A percentile compares a stretch with the other conserved stretches of the same genome.
Evolutionary conservation across 805 yeast species (phyloP).

Genomic region (Lachancea sp.): DNA sequence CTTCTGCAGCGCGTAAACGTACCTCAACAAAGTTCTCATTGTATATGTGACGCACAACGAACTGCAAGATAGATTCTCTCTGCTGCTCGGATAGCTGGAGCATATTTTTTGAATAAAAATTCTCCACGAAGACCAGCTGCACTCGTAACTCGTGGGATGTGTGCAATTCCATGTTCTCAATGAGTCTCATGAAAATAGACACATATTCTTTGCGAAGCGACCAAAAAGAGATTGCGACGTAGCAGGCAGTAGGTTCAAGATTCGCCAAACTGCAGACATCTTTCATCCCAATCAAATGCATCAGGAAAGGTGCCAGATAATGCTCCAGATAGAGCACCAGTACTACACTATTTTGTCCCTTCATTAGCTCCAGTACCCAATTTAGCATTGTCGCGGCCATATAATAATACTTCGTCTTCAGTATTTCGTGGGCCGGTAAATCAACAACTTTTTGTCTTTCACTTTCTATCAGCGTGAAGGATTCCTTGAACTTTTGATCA

Average conservation of each 20-base stretch:
- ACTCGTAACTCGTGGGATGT: constrained; percentile 59
- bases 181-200: constrained; percentile 40
- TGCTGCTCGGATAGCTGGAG: constrained; percentile 45
- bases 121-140: constrained; percentile 63
- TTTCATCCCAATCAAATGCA: constrained; percentile 57
- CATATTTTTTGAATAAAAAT: constrained; percentile 63
- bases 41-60: constrained; percentile 44
- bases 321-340: constrained; percentile 46
- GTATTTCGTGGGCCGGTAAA: constrained; percentile 47
- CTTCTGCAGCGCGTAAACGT: constrained; percentile 62
- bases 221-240: constrained; percentile 42
- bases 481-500: constrained; percentile 33
- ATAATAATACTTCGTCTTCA: constrained; percentile 55
- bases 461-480: constrained; percentile 41
- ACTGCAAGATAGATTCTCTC: constrained; percentile 43
- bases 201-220: constrained; percentile 40
- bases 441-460: constrained; percentile 33
- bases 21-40: constrained; percentile 66
- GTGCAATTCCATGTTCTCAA: constrained; percentile 31
- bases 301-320: constrained; percentile 61
- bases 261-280: constrained; percentile 74
- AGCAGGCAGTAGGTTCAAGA: constrained; percentile 46
- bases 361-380: constrained; percentile 50
- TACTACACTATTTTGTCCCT: constrained; percentile 47
- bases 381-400: constrained; percentile 57